Evolutionary conservation across 2,329 filamentous ascomycete genomes (phyloP).

Genomic region (Aspergillus puulaauensis): DNA sequence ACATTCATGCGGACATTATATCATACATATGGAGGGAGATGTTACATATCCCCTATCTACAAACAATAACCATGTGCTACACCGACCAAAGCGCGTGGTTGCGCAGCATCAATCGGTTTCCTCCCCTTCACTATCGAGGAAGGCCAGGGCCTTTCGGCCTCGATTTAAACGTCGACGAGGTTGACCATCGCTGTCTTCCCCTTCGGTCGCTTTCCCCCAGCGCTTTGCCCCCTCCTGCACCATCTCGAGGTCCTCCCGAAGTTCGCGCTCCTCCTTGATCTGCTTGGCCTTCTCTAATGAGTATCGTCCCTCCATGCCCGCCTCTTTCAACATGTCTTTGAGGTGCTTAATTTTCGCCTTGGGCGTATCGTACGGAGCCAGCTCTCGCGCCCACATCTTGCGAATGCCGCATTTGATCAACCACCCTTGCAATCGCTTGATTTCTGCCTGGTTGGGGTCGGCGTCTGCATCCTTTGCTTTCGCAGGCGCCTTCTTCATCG

Average conservation of each 20-base stretch:
- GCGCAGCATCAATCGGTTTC: slow-evolving; percentile 48
- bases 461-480: slow-evolving; percentile 48
- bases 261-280: slow-evolving; percentile 84
- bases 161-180: slow-evolving; percentile 43
- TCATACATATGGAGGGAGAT: slow-evolving; percentile 1
- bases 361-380: slow-evolving; percentile 71
- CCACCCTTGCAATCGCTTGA: slow-evolving; percentile 85
- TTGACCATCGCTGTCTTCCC: slow-evolving; percentile 43
- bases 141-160: slow-evolving; percentile 51
- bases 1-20: not conserved
- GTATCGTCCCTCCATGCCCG: slow-evolving; percentile 86
- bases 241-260: slow-evolving; percentile 78
- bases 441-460: slow-evolving; percentile 70
- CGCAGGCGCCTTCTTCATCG: slow-evolving; percentile 31
- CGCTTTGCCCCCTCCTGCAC: slow-evolving; percentile 77
- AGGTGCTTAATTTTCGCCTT: slow-evolving; percentile 82
- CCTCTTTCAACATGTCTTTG: slow-evolving; percentile 72
- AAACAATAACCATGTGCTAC: slow-evolving; percentile 1
- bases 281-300: slow-evolving; percentile 78
- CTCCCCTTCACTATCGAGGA: slow-evolving; percentile 69
- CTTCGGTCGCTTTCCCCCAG: slow-evolving; percentile 63
- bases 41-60: not conserved
- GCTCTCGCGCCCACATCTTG: slow-evolving; percentile 85
- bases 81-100: not conserved
- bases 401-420: slow-evolving; percentile 87